Evolutionary conservation across 257 asterid species (phyloP).

Genomic region (Handroanthus guayacan): DNA sequence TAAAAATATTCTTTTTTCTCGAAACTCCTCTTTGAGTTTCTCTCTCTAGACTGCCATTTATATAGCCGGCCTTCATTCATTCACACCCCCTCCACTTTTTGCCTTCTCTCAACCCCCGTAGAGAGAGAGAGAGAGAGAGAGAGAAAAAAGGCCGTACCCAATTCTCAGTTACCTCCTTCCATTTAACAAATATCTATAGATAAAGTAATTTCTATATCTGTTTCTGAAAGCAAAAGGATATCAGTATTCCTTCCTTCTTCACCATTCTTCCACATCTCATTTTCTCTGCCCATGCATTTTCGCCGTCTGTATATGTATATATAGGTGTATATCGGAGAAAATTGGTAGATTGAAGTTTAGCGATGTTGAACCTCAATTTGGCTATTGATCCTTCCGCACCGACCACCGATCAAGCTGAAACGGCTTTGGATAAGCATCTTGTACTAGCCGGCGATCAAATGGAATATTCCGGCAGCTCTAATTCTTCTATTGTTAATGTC

Average conservation of each 20-base stretch:
- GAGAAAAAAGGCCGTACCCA: constrained; percentile 31
- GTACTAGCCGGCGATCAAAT: constrained; percentile 51
- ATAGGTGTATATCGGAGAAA: constrained; percentile 9
- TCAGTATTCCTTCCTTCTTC: constrained; percentile 57
- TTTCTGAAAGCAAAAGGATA: constrained; percentile 28
- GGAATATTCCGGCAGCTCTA: constrained; percentile 88
- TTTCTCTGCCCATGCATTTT: constrained; percentile 41
- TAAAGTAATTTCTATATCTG: constrained; percentile 38
- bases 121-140: constrained; percentile 30
- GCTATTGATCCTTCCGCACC: constrained; percentile 46
- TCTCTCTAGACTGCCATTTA: constrained; percentile 35
- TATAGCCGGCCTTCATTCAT: constrained; percentile 40
- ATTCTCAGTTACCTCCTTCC: constrained; percentile 37
- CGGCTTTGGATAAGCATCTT: constrained; percentile 47
- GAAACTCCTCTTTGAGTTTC: constrained; percentile 30
- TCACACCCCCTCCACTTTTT: constrained; percentile 35
- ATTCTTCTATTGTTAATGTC: constrained; percentile 70
- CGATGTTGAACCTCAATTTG: constrained; percentile 78
- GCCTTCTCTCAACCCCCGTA: constrained; percentile 39
- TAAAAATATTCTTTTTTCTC: constrained; percentile 29
- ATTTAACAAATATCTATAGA: constrained; percentile 29
- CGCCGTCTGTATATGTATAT: constrained; percentile 18
- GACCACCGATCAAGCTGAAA: constrained; percentile 48
- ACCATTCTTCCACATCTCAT: constrained; percentile 37
- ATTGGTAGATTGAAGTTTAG: constrained; percentile 8